Evolutionary conservation across 148 eudicot species (phyloP), one percentile per base, ranked within the genome.

Genomic region (Rhododendron simsii): DNA sequence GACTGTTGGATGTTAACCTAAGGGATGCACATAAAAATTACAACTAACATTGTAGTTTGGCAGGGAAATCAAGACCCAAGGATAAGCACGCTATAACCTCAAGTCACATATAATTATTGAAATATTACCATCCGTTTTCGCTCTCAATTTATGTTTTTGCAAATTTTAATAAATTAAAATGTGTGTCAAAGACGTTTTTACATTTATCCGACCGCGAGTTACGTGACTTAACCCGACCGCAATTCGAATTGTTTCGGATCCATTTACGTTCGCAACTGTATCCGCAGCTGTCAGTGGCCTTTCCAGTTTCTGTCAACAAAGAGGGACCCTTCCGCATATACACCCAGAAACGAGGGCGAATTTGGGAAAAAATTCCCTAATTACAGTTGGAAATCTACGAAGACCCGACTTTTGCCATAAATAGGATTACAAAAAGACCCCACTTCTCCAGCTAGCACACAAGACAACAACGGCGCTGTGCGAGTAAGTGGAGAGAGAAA

Each of bases 351-450:
- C 26, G 0, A 16, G 41, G 86, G 80, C 81, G 30, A 16, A 55
- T 53, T 20, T 78, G 53, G 13, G 2, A 10, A 69, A 59, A 37
- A 13, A 10, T 20, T 3, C 20, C 35, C 35, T 16, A 57, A 35
- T 57, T 80, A 81, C 75, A 28, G 15, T 73, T 83, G 84, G 67
- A 83, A 33, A 48, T 79, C 9, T 77, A 61, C 48, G 87, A 90
- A 86, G 91, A 89, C 89, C 92, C 92, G 88, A 92, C 81, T 87
- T 87, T 88, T 89, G 92, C 93, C 91, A 55, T 55, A 86, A 16
- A 86, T 87, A 81, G 35, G 57, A 79, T 41, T 80, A 21, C 13
- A 87, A 90, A 86, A 41, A 83, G 83, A 30, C 75, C 37, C 30
- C 8, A n/a, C 18, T 69, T 11, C 26, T 45, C 30, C 33, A 82